Evolutionary conservation across 352 stramenopile genomes (phyloP), one percentile per base, ranked within the genome.

Genomic region (Aphanomyces invadans): DNA sequence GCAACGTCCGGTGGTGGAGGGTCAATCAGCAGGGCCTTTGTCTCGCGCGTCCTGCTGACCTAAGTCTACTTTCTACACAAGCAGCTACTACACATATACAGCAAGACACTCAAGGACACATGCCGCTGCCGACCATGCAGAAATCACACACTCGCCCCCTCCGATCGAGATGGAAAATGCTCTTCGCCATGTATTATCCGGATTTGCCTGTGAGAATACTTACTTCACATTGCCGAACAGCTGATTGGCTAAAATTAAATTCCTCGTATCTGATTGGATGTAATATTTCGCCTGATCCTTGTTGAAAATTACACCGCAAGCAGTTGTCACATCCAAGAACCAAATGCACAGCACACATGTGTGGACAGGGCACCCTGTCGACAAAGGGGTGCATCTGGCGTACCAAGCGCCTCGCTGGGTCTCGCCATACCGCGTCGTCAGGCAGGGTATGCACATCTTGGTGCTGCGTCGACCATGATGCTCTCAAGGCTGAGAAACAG

Each of bases 281-380:
- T n/a, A n/a, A n/a, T n/a, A n/a, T n/a, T n/a, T n/a, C n/a, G n/a
- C n/a, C n/a, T n/a, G n/a, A n/a, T n/a, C n/a, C n/a, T n/a, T n/a
- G 19, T 10, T 29, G 19, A 17, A 23, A 28, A 54, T 1, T 7
- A 54, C 17, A 21, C 17, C 46, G 23, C 46, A 54, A 10, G 46
- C 46, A 28, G 44, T 44, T 15, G 17, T 17, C n/a, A 26, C 23
- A 12, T 19, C 55, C 10, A 42, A 42, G 15, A 55, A 11, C 11
- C 38, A 42, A 12, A 36, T 36, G 32, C 59, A 66, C 17, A 66
- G 55, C 29, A 42, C 21, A 56, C 59, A 66, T 5, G 59, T 45
- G n/a, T n/a, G n/a, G n/a, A n/a, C n/a, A n/a, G n/a, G n/a, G n/a
- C n/a, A n/a, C n/a, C n/a, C n/a, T n/a, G n/a, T n/a, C n/a, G n/a